Conservation (phyloP, 139 green algal genomes). For the Chlorella sorokiniana region DNA sequence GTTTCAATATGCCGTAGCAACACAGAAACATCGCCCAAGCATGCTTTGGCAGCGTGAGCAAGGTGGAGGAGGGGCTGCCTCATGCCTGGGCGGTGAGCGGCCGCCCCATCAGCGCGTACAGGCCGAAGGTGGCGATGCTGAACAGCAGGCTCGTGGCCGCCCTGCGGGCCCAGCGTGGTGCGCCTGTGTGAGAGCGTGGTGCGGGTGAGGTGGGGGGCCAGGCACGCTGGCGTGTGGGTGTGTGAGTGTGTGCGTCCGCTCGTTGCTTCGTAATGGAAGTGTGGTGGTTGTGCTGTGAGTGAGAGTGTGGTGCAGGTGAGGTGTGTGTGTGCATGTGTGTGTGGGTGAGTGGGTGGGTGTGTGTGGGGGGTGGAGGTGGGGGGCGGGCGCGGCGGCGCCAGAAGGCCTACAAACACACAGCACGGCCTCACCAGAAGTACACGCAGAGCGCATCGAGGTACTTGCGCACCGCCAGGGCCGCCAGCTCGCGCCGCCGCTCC, state of each 20-base stretch:
- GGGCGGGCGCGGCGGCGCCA: too few relatives aligned
- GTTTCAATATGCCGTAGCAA: too few relatives aligned
- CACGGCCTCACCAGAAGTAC: slow-evolving; percentile 74
- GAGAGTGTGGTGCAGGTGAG: neutral
- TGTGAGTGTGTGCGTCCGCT: neutral
- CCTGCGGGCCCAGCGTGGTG: neutral
- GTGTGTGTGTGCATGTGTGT: neutral
- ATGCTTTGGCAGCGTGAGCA: too few relatives aligned
- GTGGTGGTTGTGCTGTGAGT: too few relatives aligned
- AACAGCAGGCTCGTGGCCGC: slow-evolving; percentile 82
- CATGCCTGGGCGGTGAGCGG: slow-evolving; percentile 4
- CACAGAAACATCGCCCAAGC: too few relatives aligned
- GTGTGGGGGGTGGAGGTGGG: too few relatives aligned
- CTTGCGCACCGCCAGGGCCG: slow-evolving; percentile 71
- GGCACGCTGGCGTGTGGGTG: neutral
- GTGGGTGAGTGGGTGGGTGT: too few relatives aligned
- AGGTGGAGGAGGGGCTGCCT: neutral
- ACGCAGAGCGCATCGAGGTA: slow-evolving; percentile 94
- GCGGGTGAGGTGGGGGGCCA: neutral
- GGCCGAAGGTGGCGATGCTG: slow-evolving; percentile 61
- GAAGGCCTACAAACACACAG: neutral
- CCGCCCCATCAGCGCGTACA: slow-evolving; percentile 52
- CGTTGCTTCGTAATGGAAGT: too few relatives aligned
- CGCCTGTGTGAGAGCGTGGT: too few relatives aligned
- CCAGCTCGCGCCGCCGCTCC: slow-evolving; percentile 57